These are phyloP conservation scores for Amaranthus palmeri DNA, from an alignment of 148 eudicot genomes.

Conservation along the genomic window DNA sequence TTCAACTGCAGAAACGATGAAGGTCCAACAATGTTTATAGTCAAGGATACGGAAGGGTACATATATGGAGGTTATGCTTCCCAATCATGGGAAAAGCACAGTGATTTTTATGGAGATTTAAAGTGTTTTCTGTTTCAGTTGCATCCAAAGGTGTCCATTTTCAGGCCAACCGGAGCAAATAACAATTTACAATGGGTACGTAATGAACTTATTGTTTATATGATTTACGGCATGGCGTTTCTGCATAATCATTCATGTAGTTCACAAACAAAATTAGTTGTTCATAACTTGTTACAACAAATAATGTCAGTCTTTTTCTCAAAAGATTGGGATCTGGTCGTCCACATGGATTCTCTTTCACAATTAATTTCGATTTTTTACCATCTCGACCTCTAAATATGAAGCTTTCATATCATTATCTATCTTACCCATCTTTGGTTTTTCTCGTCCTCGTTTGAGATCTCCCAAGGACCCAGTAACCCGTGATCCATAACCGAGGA, in stretches of 20 bases:
- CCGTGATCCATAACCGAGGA: too few species aligned
- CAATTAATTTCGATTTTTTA: too few species aligned
- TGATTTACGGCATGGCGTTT: not conserved
- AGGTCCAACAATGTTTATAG: constrained; percentile 72
- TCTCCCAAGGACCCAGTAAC: too few species aligned
- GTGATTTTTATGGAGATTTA: constrained; percentile 89
- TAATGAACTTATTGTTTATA: not conserved
- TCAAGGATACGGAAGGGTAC: constrained; percentile 84
- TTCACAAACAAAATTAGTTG: not conserved
- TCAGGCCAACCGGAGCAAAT: constrained; percentile 87
- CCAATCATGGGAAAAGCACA: constrained; percentile 89
- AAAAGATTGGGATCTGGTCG: too few species aligned
- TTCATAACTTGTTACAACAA: too few species aligned
- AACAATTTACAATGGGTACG: constrained; percentile 88
- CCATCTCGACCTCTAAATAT: too few species aligned
- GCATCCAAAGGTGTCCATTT: constrained; percentile 65
- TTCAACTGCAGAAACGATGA: constrained; percentile 53
- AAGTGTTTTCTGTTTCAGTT: constrained; percentile 84
- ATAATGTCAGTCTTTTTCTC: too few species aligned
- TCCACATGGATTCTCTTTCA: too few species aligned
- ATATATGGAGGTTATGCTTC: constrained; percentile 93
- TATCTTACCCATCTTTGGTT: too few species aligned
- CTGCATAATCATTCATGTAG: not conserved
- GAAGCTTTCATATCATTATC: too few species aligned
- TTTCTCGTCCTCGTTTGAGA: too few species aligned